phyloP scores from a whole-genome alignment of 768 basidiomycete species.

The Tulasnella sp. region DNA sequence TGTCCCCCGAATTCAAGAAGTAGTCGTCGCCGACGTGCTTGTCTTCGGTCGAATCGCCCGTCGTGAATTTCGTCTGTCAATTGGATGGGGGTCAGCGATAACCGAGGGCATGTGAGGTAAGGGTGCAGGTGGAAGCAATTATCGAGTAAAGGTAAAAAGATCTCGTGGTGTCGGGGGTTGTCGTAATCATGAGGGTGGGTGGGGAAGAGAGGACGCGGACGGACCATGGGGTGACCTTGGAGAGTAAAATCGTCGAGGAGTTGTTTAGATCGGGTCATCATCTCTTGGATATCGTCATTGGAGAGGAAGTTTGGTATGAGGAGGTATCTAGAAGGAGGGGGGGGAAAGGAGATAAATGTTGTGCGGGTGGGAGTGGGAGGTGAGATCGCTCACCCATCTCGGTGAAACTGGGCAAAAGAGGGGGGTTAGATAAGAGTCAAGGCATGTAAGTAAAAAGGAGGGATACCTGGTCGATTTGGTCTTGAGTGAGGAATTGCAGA shows the following conservation, averaged over 20 bases:
- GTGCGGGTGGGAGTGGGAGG: slow-evolving; percentile 7
- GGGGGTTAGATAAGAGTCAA: not conserved
- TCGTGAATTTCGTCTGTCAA: slow-evolving; percentile 78
- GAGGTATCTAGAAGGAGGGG: slow-evolving; percentile 47
- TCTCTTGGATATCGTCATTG: slow-evolving; percentile 41
- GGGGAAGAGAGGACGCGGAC: slow-evolving; percentile 17
- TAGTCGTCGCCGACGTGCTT: slow-evolving; percentile 86
- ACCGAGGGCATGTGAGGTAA: not conserved
- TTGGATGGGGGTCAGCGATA: not conserved
- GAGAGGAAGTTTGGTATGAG: slow-evolving; percentile 63
- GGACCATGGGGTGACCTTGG: slow-evolving; percentile 68
- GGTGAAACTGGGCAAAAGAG: slow-evolving; percentile 37
- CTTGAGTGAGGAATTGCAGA: slow-evolving; percentile 40
- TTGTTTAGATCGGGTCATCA: slow-evolving; percentile 59
- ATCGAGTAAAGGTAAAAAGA: not conserved
- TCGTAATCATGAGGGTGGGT: not conserved
- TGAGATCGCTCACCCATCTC: slow-evolving; percentile 38
- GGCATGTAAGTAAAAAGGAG: not conserved
- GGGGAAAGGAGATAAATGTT: not conserved
- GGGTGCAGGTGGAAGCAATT: not conserved
- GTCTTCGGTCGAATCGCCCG: slow-evolving; percentile 34
- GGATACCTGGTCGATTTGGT: slow-evolving; percentile 47
- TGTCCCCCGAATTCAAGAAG: slow-evolving; percentile 85
- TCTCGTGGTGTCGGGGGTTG: not conserved
- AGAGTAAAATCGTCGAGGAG: slow-evolving; percentile 70